phyloP scores from a whole-genome alignment of 202 grass and related monocot species.

The Dendrocalamus latiflorus region DNA sequence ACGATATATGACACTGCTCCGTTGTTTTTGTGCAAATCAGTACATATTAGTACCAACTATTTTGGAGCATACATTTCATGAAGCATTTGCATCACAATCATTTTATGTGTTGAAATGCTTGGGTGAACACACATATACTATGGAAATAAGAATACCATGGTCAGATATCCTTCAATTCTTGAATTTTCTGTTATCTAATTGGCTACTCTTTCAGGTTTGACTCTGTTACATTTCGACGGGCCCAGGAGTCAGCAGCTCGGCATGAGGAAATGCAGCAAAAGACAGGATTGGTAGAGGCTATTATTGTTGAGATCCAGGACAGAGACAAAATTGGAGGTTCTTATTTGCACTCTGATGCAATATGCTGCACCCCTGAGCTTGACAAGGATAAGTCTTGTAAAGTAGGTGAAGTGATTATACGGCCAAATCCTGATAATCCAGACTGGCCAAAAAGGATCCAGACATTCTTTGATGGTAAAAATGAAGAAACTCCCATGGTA shows the following conservation, averaged over 20 bases:
- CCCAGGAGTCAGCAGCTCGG: slow-evolving; percentile 53
- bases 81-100: slow-evolving; percentile 2
- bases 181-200: slow-evolving; percentile 9
- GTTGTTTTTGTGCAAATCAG: background rate
- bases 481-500: slow-evolving; percentile 62
- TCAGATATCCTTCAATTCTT: slow-evolving; percentile 7
- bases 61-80: slow-evolving; percentile 11
- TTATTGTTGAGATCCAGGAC: slow-evolving; percentile 95
- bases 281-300: slow-evolving; percentile 90
- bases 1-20: background rate
- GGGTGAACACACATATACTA: background rate
- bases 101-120: slow-evolving; percentile 2
- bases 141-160: background rate
- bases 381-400: slow-evolving; percentile 62
- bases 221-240: slow-evolving; percentile 62
- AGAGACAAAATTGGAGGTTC: slow-evolving; percentile 94
- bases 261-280: slow-evolving; percentile 91
- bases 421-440: slow-evolving; percentile 68
- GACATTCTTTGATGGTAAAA: slow-evolving; percentile 79
- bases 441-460: slow-evolving; percentile 89
- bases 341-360: slow-evolving; percentile 75
- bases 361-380: slow-evolving; percentile 89
- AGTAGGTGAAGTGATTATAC: slow-evolving; percentile 94
- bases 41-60: background rate
- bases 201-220: slow-evolving; percentile 72